These are phyloP conservation scores for Monilinia fructicola DNA, from an alignment of 2,329 filamentous ascomycete species.

Conservation along the genomic window DNA sequence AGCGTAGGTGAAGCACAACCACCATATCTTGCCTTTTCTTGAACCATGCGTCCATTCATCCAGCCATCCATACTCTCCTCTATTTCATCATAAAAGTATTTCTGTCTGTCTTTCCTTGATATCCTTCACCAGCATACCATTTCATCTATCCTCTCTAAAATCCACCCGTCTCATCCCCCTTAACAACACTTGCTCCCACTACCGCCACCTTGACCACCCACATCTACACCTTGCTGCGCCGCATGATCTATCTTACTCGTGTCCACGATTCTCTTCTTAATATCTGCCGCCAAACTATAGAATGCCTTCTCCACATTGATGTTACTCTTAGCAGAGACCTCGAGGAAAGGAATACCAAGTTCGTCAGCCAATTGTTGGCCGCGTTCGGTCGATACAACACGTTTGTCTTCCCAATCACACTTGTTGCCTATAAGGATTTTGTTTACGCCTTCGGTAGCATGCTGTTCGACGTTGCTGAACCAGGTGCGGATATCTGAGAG, in stretches of 20 bases:
- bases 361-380: conserved; percentile 93
- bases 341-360: conserved; percentile 95
- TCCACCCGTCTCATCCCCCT: conserved; percentile 30
- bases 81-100: conserved; percentile 15
- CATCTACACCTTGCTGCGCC: conserved; percentile 61
- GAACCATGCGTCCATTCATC: neutral
- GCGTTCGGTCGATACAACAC: conserved; percentile 87
- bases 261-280: conserved; percentile 98
- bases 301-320: conserved; percentile 99
- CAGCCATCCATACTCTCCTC: conserved; percentile 5
- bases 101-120: conserved; percentile 25
- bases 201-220: conserved; percentile 59
- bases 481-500: conserved; percentile 89
- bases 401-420: conserved; percentile 99
- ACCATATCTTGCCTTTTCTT: conserved; percentile 19
- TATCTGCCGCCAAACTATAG: conserved; percentile 89
- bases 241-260: conserved; percentile 74
- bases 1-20: conserved; percentile 22
- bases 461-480: conserved; percentile 99
- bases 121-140: neutral
- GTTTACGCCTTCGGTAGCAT: conserved; percentile 98
- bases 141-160: conserved; percentile 2
- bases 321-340: conserved; percentile 98
- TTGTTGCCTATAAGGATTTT: conserved; percentile 99
- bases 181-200: conserved; percentile 75